A percentile compares a stretch with the other conserved stretches of the same genome.
These are phyloP conservation scores for Cubamyces lactineus DNA, from an alignment of 768 basidiomycete species.

Conservation along the genomic window DNA sequence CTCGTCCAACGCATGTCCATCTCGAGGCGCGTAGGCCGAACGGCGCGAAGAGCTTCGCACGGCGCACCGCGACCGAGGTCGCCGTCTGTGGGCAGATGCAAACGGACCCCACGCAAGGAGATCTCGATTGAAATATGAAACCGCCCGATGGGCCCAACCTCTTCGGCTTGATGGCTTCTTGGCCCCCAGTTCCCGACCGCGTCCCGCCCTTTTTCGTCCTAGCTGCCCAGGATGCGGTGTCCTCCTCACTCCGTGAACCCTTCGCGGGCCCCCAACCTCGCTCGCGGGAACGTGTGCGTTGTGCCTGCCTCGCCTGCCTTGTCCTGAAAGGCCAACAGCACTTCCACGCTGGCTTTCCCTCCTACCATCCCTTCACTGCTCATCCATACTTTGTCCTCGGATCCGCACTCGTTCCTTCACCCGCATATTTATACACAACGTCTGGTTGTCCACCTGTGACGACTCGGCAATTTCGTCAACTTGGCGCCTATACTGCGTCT, in stretches of 20 bases:
- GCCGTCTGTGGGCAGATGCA: not conserved
- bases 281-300: slow-evolving; percentile 1
- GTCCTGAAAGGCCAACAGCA: not conserved
- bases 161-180: slow-evolving; percentile 15
- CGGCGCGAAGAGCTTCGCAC: not conserved
- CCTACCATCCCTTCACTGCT: not conserved
- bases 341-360: not conserved
- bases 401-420: too few species aligned
- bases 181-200: slow-evolving; percentile 8
- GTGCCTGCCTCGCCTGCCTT: slow-evolving; percentile 13
- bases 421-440: too few species aligned
- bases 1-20: too few species aligned
- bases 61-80: too few species aligned
- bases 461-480: not conserved
- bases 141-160: not conserved
- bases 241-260: slow-evolving; percentile 1
- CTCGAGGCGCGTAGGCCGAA: not conserved
- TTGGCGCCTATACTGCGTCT: too few species aligned
- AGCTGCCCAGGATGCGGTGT: slow-evolving; percentile 9
- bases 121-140: slow-evolving; percentile 5
- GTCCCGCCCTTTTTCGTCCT: slow-evolving; percentile 11
- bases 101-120: not conserved
- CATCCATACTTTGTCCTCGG: not conserved
- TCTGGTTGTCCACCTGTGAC: not conserved
- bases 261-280: slow-evolving; percentile 6